Conservation (phyloP, 2,329 filamentous ascomycete species). For the Trichoderma guizhouense region DNA sequence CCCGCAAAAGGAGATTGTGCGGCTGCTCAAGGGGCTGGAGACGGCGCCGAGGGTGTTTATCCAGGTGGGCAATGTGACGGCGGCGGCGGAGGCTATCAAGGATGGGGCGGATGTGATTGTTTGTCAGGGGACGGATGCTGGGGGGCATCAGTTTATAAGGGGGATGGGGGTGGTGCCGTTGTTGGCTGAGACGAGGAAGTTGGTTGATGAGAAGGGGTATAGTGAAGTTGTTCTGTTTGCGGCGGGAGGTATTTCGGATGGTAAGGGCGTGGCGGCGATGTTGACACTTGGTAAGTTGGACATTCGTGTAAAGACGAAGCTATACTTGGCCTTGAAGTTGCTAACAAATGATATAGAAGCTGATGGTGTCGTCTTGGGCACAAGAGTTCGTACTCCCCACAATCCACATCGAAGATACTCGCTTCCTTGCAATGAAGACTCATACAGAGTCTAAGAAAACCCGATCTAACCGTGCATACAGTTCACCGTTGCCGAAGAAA, state of each 20-base stretch:
- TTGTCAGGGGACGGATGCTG: slow-evolving; percentile 61
- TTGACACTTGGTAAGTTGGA: slow-evolving; percentile 47
- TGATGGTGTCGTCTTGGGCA: slow-evolving; percentile 44
- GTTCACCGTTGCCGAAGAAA: slow-evolving; percentile 46
- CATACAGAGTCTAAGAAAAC: background rate
- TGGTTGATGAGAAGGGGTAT: slow-evolving; percentile 39
- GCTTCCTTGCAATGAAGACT: no score
- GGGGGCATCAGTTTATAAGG: slow-evolving; percentile 57
- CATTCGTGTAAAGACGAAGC: background rate
- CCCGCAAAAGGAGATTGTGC: slow-evolving; percentile 37
- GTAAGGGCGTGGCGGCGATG: slow-evolving; percentile 53
- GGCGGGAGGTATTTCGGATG: slow-evolving; percentile 58
- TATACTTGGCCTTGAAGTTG: background rate
- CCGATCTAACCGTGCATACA: slow-evolving; percentile 18
- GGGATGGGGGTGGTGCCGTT: slow-evolving; percentile 55
- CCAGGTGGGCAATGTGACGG: slow-evolving; percentile 58
- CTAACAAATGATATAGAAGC: slow-evolving; percentile 34
- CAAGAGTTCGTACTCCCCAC: slow-evolving; percentile 31
- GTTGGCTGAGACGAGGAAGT: slow-evolving; percentile 54
- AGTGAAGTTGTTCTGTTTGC: slow-evolving; percentile 46
- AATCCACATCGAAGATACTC: background rate
- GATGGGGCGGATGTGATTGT: slow-evolving; percentile 57
- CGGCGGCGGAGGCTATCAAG: slow-evolving; percentile 48
- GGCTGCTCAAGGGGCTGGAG: slow-evolving; percentile 29
- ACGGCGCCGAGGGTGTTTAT: slow-evolving; percentile 51